Percentiles rank a stretch among this genome's conserved stretches.
Evolutionary conservation across 2,329 filamentous ascomycete species (phyloP).

Genomic region (Colletotrichum zoysiae): DNA sequence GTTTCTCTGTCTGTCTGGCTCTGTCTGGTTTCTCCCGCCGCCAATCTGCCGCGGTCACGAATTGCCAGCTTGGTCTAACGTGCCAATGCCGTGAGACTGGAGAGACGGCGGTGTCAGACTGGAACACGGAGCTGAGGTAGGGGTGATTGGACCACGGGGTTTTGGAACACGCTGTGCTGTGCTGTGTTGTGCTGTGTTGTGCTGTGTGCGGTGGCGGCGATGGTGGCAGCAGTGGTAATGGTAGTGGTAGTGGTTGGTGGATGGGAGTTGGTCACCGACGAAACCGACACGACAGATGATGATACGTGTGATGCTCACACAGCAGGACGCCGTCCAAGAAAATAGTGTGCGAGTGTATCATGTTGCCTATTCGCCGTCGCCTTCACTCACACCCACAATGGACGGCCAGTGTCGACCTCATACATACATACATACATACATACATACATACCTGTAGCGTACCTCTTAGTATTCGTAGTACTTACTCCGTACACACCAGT

Average conservation of each 20-base stretch:
- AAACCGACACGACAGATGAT: not conserved
- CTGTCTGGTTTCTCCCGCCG: not conserved
- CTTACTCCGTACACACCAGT: not conserved
- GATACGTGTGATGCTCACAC: constrained; percentile 13
- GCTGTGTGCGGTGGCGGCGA: constrained; percentile 10
- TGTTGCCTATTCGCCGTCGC: constrained; percentile 22
- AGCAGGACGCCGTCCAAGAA: constrained; percentile 6
- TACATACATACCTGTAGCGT: not conserved
- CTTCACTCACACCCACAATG: constrained; percentile 7
- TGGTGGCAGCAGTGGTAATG: not conserved
- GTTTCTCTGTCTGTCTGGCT: not conserved
- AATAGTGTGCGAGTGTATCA: not conserved
- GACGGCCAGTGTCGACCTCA: not conserved
- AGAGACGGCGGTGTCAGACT: not conserved
- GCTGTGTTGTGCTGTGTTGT: constrained; percentile 14
- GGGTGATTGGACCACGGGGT: not conserved
- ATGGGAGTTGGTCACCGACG: not conserved
- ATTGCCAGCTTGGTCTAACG: not conserved
- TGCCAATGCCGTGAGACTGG: constrained; percentile 16
- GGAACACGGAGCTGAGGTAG: constrained; percentile 14
- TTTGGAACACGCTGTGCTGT: constrained; percentile 6
- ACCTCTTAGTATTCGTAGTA: too few species aligned
- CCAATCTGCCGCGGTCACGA: not conserved
- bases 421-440: constrained; percentile 10
- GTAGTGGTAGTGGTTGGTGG: constrained; percentile 2